Evolutionary conservation across 495 filamentous ascomycete species (phyloP).

Genomic region (Xylaria grammica): DNA sequence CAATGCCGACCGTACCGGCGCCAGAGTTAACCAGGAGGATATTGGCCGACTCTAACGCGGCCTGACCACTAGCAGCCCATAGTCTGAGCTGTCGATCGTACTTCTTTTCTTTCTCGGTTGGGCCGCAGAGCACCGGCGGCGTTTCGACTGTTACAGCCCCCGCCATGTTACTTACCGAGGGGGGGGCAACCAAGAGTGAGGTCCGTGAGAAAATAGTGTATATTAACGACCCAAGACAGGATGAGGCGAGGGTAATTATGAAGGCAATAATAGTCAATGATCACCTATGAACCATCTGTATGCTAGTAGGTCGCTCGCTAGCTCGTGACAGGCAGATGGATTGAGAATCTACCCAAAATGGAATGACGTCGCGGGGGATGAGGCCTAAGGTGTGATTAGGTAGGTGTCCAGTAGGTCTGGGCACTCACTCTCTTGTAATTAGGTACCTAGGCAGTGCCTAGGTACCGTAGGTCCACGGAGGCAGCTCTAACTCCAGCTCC

Average conservation of each 20-base stretch:
- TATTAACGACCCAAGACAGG: not conserved
- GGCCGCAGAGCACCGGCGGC: constrained; percentile 61
- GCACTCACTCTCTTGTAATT: no score
- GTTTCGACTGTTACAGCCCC: constrained; percentile 55
- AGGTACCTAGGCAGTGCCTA: not conserved
- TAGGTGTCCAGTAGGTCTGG: no score
- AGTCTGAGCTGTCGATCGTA: constrained; percentile 96
- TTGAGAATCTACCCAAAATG: not conserved
- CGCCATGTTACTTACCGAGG: constrained; percentile 44
- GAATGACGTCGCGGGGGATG: constrained; percentile 19
- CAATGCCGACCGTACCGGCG: constrained; percentile 81
- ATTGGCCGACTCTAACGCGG: constrained; percentile 86
- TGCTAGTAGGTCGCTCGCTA: not conserved
- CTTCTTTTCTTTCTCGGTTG: constrained; percentile 86
- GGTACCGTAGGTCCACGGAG: no score
- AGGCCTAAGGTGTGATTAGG: constrained; percentile 1
- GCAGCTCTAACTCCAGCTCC: not conserved
- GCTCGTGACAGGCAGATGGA: not conserved
- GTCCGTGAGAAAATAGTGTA: constrained; percentile 8
- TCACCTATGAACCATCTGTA: not conserved
- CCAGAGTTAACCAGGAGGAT: constrained; percentile 88
- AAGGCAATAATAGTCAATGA: not conserved
- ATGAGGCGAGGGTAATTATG: not conserved
- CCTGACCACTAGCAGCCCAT: constrained; percentile 92
- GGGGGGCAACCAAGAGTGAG: constrained; percentile 20